These are phyloP conservation scores for Suillus plorans DNA, from an alignment of 768 basidiomycete genomes.

Conservation along the genomic window DNA sequence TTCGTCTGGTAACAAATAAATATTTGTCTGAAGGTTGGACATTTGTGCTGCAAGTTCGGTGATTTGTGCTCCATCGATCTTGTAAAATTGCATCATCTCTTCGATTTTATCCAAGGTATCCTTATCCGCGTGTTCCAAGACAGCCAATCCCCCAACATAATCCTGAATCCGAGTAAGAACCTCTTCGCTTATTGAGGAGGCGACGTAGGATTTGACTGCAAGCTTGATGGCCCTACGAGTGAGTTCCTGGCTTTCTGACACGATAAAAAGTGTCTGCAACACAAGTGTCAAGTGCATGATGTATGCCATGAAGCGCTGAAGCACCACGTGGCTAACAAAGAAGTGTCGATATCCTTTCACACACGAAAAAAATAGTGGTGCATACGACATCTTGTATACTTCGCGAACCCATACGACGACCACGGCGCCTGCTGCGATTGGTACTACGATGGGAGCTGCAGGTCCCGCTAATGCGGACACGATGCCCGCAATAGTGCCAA, in stretches of 20 bases:
- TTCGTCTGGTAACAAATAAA: background rate
- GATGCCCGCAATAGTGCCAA: background rate
- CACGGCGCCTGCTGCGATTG: background rate
- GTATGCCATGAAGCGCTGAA: slow-evolving; percentile 22
- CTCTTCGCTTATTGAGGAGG: rapidly evolving
- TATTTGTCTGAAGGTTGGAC: background rate
- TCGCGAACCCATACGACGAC: background rate
- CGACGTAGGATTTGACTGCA: background rate
- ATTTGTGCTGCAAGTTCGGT: background rate
- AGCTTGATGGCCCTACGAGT: background rate
- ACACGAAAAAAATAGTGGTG: background rate
- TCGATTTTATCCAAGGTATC: background rate
- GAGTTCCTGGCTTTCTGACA: background rate
- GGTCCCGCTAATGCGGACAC: background rate
- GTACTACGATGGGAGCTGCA: background rate
- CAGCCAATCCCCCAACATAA: background rate
- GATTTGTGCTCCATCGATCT: background rate
- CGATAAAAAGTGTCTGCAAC: slow-evolving; percentile 19
- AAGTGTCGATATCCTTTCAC: background rate
- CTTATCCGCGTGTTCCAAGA: background rate
- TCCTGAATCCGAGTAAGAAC: background rate
- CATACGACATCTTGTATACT: background rate
- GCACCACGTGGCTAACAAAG: slow-evolving; percentile 3
- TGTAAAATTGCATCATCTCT: background rate
- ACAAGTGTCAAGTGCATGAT: slow-evolving; percentile 25